phyloP scores from a whole-genome alignment of 495 filamentous ascomycete species.

The Podospora conica region DNA sequence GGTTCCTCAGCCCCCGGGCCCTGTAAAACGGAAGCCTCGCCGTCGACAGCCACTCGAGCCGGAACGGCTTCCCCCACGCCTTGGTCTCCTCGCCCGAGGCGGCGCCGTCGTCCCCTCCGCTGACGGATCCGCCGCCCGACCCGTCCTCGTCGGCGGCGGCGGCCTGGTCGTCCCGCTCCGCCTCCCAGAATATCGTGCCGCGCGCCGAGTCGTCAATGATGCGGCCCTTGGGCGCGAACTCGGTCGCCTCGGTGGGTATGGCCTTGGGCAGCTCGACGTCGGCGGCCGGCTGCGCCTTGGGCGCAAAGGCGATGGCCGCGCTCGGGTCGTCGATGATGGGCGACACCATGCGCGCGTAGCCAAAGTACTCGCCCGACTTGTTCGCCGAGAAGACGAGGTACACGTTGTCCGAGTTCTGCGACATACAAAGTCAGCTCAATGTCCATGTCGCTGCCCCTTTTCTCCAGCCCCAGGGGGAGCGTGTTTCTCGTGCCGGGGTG shows the following conservation, averaged over 20 bases:
- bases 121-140: slow-evolving; percentile 26
- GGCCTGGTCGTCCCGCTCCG: slow-evolving; percentile 50
- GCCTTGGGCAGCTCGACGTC: slow-evolving; percentile 62
- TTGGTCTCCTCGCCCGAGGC: slow-evolving; percentile 41
- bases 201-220: slow-evolving; percentile 91
- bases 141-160: slow-evolving; percentile 35
- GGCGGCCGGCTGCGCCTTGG: slow-evolving; percentile 50
- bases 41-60: slow-evolving; percentile 86
- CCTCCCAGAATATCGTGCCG: slow-evolving; percentile 97
- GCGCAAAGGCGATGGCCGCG: slow-evolving; percentile 58
- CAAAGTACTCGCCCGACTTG: slow-evolving; percentile 97
- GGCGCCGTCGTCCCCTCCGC: slow-evolving; percentile 28
- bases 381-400: slow-evolving; percentile 96
- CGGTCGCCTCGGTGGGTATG: slow-evolving; percentile 73
- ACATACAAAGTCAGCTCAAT: not conserved
- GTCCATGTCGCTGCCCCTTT: not conserved
- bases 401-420: slow-evolving; percentile 76
- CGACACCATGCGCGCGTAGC: slow-evolving; percentile 89
- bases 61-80: slow-evolving; percentile 88
- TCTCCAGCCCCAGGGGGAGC: not conserved
- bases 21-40: slow-evolving; percentile 83
- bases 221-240: slow-evolving; percentile 72
- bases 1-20: slow-evolving; percentile 83
- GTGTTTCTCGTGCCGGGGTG: not conserved
- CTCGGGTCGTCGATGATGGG: slow-evolving; percentile 70